These are phyloP conservation scores for Picochlorum sp. DNA, from an alignment of 139 green algal species.

Conservation along the genomic window DNA sequence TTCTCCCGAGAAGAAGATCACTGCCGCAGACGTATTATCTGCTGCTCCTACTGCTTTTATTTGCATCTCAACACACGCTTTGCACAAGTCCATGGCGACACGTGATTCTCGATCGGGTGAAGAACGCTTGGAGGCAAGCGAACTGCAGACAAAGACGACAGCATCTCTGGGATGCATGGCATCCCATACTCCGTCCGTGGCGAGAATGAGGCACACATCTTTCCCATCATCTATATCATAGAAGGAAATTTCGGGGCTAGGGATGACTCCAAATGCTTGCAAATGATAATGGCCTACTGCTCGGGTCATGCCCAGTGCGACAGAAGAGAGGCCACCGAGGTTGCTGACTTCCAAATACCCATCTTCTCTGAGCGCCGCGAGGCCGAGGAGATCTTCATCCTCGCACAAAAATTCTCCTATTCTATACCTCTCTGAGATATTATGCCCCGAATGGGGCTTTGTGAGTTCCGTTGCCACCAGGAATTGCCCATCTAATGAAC, in stretches of 20 bases:
- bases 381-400: background rate
- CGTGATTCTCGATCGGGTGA: no score
- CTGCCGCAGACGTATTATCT: slow-evolving; percentile 39
- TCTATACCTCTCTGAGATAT: slow-evolving; percentile 9
- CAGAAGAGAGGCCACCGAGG: slow-evolving; percentile 19
- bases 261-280: slow-evolving; percentile 17
- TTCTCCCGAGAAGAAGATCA: slow-evolving; percentile 32
- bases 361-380: slow-evolving; percentile 11
- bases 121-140: background rate
- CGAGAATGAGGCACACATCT: slow-evolving; percentile 51
- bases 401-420: slow-evolving; percentile 10
- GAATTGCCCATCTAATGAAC: slow-evolving; percentile 15
- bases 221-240: slow-evolving; percentile 10
- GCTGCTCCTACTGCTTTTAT: slow-evolving; percentile 25
- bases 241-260: slow-evolving; percentile 16
- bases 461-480: background rate
- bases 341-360: slow-evolving; percentile 44
- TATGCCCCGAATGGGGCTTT: slow-evolving; percentile 10
- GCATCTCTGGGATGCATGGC: slow-evolving; percentile 35
- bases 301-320: slow-evolving; percentile 58
- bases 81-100: no score
- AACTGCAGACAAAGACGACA: slow-evolving; percentile 38
- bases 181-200: slow-evolving; percentile 61
- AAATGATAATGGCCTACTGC: slow-evolving; percentile 44
- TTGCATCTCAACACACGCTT: no score